Base-by-base conservation (phyloP, 2,329 filamentous ascomycete genomes). In the Blastomyces gilchristii region DNA sequence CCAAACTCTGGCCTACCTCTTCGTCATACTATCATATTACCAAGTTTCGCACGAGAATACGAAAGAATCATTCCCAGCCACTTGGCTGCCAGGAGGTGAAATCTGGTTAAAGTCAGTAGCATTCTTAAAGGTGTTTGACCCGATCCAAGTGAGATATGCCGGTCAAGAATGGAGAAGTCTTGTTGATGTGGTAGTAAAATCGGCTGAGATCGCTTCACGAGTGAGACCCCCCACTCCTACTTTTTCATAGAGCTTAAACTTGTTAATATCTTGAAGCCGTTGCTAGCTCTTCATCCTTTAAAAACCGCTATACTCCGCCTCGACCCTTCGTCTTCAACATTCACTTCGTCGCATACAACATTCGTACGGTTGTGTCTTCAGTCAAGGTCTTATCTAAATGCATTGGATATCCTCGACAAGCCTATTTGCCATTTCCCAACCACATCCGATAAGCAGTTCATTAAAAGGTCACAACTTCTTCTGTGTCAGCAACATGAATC, bases 1-100 rank as follows among this genome's bases (percentile, higher is more conserved):
- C 49, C 84, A 88, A 71, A 82, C 83, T 22, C 78, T 87, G 65
- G 77, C 83, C 9, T 88, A 86, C 72, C 74, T 85, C 59, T 80
- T 78, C 65, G 76, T 82, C 57, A 77, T 88, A 47, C 72, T 78
- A 57, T 76, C 78, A 41, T 79, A 81, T 65, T 77, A 84, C 63
- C 71, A 76, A 49, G 71, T 65, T 52, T 43, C 69, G 41, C 70
- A 76, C 68, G 72, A 76, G 68, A 71, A 70, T 62, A 65, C 72
- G 62, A 67, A 75, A 45, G 66, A 73, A 63, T 67, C 67, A 41
- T 68, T 77, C 6, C 71, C 76, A 8, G 74, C 77, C 8, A 69
- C 75, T 49, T 69, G 82, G 8, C 68, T 69, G 60, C 81, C 80
- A 1, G 76, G 76, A 1, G 76, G 77, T 7, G 65, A 70, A 7